phyloP scores from a whole-genome alignment of 495 filamentous ascomycete species.

The Massariosphaeria phaeospora region DNA sequence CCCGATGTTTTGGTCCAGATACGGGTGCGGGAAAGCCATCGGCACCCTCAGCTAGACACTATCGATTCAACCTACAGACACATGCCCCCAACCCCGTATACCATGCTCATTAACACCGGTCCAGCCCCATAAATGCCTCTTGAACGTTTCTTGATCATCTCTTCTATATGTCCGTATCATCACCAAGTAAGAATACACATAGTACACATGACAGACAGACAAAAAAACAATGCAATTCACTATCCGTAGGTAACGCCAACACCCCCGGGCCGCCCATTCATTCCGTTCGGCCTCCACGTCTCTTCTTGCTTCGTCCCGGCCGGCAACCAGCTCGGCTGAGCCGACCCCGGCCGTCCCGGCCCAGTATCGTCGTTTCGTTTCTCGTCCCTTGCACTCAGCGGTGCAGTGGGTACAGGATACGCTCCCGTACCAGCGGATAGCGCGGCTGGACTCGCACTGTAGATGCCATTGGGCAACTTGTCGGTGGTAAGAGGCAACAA shows the following conservation, averaged over 20 bases:
- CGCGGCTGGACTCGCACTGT: conserved; percentile 13
- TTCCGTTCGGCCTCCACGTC: conserved; percentile 28
- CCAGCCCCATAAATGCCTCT: too few species aligned
- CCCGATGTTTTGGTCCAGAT: too few species aligned
- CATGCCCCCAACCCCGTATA: too few species aligned
- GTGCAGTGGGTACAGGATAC: conserved; percentile 15
- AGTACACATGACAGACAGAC: background rate
- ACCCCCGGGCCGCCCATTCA: conserved; percentile 10
- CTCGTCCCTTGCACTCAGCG: conserved; percentile 10
- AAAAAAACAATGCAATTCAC: background rate
- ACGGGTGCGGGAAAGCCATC: too few species aligned
- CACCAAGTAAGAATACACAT: background rate
- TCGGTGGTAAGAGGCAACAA: conserved; percentile 63
- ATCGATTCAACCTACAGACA: too few species aligned
- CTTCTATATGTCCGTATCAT: too few species aligned
- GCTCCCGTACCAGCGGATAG: conserved; percentile 18
- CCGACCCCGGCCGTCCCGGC: conserved; percentile 1
- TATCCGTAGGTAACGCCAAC: conserved; percentile 19
- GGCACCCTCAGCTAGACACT: too few species aligned
- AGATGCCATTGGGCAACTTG: conserved; percentile 11
- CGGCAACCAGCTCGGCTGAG: conserved; percentile 27
- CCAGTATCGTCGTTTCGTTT: conserved; percentile 26
- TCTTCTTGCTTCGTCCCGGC: conserved; percentile 35
- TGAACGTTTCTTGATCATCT: too few species aligned
- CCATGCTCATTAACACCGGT: too few species aligned